Base-by-base conservation (phyloP, 768 basidiomycete species). In the Dacryopinax spathularia region DNA sequence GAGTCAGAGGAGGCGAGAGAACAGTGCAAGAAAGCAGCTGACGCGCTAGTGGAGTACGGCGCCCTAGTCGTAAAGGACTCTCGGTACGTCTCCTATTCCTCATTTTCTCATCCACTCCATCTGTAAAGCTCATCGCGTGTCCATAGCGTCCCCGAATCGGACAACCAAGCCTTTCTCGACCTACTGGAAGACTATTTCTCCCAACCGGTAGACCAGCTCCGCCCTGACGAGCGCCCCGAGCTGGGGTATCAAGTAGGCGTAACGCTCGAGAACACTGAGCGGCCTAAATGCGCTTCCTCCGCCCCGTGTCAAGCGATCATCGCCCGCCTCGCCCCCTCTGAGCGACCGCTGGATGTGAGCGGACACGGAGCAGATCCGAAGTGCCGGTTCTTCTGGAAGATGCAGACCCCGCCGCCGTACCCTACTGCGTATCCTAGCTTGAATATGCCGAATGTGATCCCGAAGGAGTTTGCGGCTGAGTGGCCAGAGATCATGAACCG, bases 251-350 rank as follows among this genome's bases (percentile, higher is more conserved):
- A 97, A 75, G 85, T 91, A 39, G 93, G 94, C 1, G 91, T 92
- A 3, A 96, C 93, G 3, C 83, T 95, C n/a, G 91, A 94, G 75
- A 92, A 94, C 73, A 97, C 92, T 1, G 94, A 96, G 76, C 91
- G 90, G 69, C 87, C 88, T 35, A 89, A 84, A 72, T 91, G 89
- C 72, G 88, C 89, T 2, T 85, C 83, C 10, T 82, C 92, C 70
- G 86, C 88, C 59, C 84, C 88, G 12, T 98, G 94, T 71, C 79
- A 90, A 39, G 77, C 78, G 37, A 79, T 97, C 64, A 97, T 97
- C 67, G 81, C 82, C 60, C 77, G 77, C 1, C 78, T 98, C 25
- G 88, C 88, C 36, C 84, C 85, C 1, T 74, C 80, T 0, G 90
- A 98, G 70, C 75, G 94, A 33, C 94, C 94, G 6, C 73, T 98